Evolutionary conservation across 306 rosid species (phyloP), one percentile per base, ranked within the genome.

Genomic region (Fragaria iinumae): DNA sequence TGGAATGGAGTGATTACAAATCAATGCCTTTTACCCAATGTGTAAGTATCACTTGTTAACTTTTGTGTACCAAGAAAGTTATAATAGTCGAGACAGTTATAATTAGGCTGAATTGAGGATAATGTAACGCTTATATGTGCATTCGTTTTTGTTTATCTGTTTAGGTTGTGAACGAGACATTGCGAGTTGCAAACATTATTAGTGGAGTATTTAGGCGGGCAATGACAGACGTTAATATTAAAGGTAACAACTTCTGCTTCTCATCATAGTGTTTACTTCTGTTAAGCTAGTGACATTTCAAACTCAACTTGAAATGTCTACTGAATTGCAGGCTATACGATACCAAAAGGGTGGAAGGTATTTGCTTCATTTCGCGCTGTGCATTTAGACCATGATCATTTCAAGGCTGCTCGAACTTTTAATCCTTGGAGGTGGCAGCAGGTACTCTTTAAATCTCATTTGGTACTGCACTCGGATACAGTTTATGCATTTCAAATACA

Each of bases 401-500:
- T 85, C 89, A 87, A 89, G 84, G 99, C 93, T 8, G 97, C 99
- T 3, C 92, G 97, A 62, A 73, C 96, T 74, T 95, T 90, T 73
- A 91, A 95, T 80, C 99, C 97, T 74, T 95, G 99, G 99, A 88
- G 99, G 84, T 95, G 99, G 97, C 96, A 89, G 91, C 87, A 90
- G 85, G 81, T 83, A 71, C 29, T 10, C 44, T 50, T 43, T 27
- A n/a, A 3, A 18, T 57, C 3, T n/a, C 68, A 16, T 32, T 32
- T 29, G 20, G 39, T 29, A 14, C 36, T 7, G 1, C 11, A 32
- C 47, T 65, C 14, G 0, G 11, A 36, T 8, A 38, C 4, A 27
- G 45, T 64, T 34, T 8, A 34, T 18, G 11, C 11, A 18, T 36
- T 65, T 38, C 47, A 7, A 34, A 20, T 38, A 38, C 48, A 65